Base-by-base conservation (phyloP, 1,139 yeast genomes). In the Nematodospora anomalae region DNA sequence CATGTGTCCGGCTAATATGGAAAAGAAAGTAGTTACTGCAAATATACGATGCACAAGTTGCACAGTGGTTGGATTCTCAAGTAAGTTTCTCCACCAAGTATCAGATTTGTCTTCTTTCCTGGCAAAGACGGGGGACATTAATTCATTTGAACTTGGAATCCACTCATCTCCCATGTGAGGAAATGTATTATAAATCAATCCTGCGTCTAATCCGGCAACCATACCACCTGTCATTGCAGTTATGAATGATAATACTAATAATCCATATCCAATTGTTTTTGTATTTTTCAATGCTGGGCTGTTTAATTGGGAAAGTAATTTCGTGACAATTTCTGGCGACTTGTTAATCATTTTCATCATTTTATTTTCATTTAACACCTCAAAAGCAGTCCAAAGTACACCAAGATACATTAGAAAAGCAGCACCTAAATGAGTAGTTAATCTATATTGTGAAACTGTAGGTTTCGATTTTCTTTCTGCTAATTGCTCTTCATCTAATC, bases 171-270 rank as follows among this genome's bases (percentile, higher is more conserved):
- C 97, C 98, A 94, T 94, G 52, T 83, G 87, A 20, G 99, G 98
- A 75, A 90, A 94, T 4, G 95, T 83, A 60, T 94, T 92, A 64
- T 92, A 94, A 49, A 94, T 89, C 59, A 90, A 72, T 33, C 98
- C 98, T 3, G 99, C 98, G 62, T 94, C 98, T 41, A 94, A 71
- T 6, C 98, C 98, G 12, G 99, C 98, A 33, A 94, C 98, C 76
- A 94, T 80, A 13, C 96, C 97, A 42, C 98, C 98, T 16, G 95
- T 77, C 94, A 92, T 83, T 15, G 97, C 96, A 16, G 98, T 92
- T 30, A 84, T 44, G 52, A 87, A 90, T 2, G 94, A 82, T 40
- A 92, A 66, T 1, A 69, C 80, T 25, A 86, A 67, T 28, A 92
- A 63, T 0, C 73, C 83, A 14, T 64, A 44, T 0, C 85, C 75